Evolutionary conservation across 176 grass and related monocot species (phyloP).

Genomic region (Aegilops speltoides): DNA sequence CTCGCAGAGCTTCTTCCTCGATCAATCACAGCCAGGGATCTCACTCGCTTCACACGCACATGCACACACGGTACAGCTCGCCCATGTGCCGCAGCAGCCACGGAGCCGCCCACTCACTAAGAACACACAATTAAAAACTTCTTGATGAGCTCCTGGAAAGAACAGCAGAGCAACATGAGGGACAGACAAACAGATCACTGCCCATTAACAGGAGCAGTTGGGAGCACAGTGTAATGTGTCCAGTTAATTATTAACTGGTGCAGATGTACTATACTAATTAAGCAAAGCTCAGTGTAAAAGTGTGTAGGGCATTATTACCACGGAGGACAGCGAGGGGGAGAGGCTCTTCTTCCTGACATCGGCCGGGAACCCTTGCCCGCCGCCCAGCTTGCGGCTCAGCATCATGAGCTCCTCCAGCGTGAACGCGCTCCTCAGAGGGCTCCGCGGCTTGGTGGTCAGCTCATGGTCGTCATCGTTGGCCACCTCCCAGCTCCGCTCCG

Average conservation of each 20-base stretch:
- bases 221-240: too few relatives aligned
- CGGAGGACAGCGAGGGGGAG: constrained; percentile 25
- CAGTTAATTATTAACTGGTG: not conserved
- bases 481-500: constrained; percentile 52
- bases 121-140: constrained; percentile 66
- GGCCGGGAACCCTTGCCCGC: constrained; percentile 33
- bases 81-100: constrained; percentile 35
- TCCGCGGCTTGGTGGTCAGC: not conserved
- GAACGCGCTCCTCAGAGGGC: constrained; percentile 39
- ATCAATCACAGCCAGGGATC: constrained; percentile 26
- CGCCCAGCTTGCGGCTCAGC: constrained; percentile 66
- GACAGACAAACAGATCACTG: constrained; percentile 16
- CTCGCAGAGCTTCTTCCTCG: constrained; percentile 27
- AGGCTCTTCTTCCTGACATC: constrained; percentile 43
- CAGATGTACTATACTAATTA: not conserved
- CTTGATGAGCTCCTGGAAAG: constrained; percentile 61
- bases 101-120: constrained; percentile 39
- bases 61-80: constrained; percentile 25
- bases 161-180: constrained; percentile 38
- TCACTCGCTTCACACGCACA: constrained; percentile 33
- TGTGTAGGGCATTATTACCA: constrained; percentile 43
- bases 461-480: constrained; percentile 39
- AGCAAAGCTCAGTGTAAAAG: constrained; percentile 3
- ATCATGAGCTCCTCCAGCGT: constrained; percentile 90
- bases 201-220: constrained; percentile 28